Evolutionary conservation across 345 rosid genomes (phyloP).

Genomic region (Trapa incisa): DNA sequence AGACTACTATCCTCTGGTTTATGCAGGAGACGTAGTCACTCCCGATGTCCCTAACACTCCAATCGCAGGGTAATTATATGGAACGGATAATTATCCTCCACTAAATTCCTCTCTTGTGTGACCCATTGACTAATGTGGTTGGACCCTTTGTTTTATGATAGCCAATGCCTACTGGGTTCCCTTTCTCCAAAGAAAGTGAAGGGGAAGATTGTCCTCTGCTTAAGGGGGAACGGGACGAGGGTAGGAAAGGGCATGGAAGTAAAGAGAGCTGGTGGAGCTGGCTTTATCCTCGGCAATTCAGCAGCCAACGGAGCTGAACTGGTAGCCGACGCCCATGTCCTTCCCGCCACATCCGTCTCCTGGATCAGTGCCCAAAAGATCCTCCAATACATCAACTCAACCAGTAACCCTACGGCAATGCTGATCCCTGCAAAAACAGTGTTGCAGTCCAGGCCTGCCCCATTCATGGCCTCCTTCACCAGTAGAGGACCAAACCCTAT

Average conservation of each 20-base stretch:
- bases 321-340: slow-evolving; percentile 34
- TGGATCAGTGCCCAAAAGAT: slow-evolving; percentile 22
- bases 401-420: slow-evolving; percentile 36
- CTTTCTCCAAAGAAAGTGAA: slow-evolving; percentile 40
- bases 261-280: slow-evolving; percentile 71
- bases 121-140: too few relatives aligned
- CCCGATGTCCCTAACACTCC: slow-evolving; percentile 26
- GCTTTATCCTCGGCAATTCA: slow-evolving; percentile 49
- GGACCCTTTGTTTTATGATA: slow-evolving; percentile 7
- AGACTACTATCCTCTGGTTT: slow-evolving; percentile 41
- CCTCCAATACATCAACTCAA: slow-evolving; percentile 45
- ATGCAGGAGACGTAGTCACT: slow-evolving; percentile 43
- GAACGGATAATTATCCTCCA: background rate
- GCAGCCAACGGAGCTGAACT: slow-evolving; percentile 20
- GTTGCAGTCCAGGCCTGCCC: slow-evolving; percentile 41
- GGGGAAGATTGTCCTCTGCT: slow-evolving; percentile 77
- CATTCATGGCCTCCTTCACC: slow-evolving; percentile 54
- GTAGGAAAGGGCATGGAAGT: slow-evolving; percentile 60
- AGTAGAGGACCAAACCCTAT: slow-evolving; percentile 57
- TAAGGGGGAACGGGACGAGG: slow-evolving; percentile 49
- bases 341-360: slow-evolving; percentile 42
- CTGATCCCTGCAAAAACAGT: slow-evolving; percentile 34
- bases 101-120: background rate
- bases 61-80: slow-evolving; percentile 25
- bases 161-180: slow-evolving; percentile 64